These are phyloP conservation scores for Puccinia triticina DNA, from an alignment of 1,284 basidiomycete genomes.

Conservation along the genomic window DNA sequence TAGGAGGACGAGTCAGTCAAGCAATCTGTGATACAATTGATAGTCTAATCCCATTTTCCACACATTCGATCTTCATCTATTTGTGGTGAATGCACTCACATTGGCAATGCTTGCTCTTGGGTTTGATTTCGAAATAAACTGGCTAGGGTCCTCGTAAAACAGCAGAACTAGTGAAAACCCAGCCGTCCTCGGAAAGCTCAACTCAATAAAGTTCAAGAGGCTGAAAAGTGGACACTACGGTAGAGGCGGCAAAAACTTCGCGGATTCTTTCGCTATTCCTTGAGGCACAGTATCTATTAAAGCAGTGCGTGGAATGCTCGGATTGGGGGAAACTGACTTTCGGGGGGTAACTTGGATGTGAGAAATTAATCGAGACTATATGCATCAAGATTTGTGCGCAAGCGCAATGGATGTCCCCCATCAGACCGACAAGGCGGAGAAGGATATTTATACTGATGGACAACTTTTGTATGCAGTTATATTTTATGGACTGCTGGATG, in stretches of 20 bases:
- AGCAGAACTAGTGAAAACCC: neutral
- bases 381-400: slow-evolving; percentile 2
- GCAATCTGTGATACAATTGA: neutral
- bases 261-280: neutral
- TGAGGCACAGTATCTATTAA: neutral
- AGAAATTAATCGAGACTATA: neutral
- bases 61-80: neutral
- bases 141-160: neutral
- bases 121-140: neutral
- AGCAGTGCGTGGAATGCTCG: neutral
- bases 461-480: neutral
- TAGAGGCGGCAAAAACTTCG: neutral
- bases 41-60: neutral
- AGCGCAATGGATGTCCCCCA: neutral
- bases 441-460: neutral
- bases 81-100: neutral
- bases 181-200: neutral
- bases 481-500: neutral
- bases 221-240: neutral
- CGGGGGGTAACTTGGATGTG: neutral
- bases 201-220: neutral
- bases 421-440: neutral
- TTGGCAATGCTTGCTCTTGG: neutral
- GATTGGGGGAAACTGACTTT: neutral
- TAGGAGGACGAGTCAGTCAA: neutral